phyloP scores from a whole-genome alignment of 2,329 filamentous ascomycete genomes.

The Aspergillus tamarii region DNA sequence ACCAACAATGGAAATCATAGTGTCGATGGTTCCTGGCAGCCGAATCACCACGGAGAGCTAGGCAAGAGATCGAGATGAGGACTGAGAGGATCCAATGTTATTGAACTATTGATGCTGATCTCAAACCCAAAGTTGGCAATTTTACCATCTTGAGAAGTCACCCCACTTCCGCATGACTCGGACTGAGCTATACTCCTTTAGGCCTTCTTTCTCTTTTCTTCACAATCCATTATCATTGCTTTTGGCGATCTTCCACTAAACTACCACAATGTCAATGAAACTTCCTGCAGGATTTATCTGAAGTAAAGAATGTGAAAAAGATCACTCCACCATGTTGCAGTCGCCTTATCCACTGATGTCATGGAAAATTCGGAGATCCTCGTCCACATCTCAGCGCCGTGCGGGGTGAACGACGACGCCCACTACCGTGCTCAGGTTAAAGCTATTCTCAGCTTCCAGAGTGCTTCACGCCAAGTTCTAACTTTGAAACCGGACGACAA shows the following conservation, averaged over 20 bases:
- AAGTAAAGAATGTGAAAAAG: conserved; percentile 1
- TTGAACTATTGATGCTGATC: conserved; percentile 8
- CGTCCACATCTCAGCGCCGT: conserved; percentile 46
- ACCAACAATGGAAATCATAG: background rate
- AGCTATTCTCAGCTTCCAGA: conserved; percentile 40
- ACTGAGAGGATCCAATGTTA: background rate
- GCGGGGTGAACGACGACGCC: conserved; percentile 40
- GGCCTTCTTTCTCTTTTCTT: background rate
- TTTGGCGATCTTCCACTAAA: background rate
- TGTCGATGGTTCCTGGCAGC: background rate
- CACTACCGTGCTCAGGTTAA: conserved; percentile 43
- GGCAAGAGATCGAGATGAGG: background rate
- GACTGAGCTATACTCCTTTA: background rate
- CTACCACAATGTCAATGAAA: background rate
- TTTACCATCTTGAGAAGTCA: background rate
- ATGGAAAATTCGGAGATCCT: conserved; percentile 41
- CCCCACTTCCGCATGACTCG: conserved; percentile 13
- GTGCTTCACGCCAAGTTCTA: conserved; percentile 30
- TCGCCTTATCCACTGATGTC: conserved; percentile 4
- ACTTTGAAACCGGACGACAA: conserved; percentile 11
- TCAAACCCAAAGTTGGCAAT: conserved; percentile 1
- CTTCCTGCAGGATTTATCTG: background rate
- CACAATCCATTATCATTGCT: background rate
- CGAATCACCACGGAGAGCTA: background rate
- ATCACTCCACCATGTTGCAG: conserved; percentile 8